These are phyloP conservation scores for Drosera spatulata DNA, from an alignment of 179 eudicot genomes.

Conservation along the genomic window DNA sequence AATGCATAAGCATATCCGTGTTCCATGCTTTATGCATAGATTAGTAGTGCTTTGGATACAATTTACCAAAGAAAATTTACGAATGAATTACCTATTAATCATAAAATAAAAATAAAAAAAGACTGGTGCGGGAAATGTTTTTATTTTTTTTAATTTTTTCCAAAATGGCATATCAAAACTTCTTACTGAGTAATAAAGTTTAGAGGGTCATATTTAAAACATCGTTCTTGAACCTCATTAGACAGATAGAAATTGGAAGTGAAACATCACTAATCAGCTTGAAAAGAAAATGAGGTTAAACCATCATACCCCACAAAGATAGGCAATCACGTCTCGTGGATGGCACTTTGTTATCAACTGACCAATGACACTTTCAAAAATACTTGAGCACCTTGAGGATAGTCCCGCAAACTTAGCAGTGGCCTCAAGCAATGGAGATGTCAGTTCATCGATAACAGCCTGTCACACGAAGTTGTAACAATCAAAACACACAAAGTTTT, in stretches of 20 bases:
- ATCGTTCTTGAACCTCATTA: not conserved
- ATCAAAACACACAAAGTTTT: not conserved
- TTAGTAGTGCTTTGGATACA: no score
- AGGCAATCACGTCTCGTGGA: constrained; percentile 78
- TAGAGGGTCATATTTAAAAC: no score
- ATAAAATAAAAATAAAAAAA: no score
- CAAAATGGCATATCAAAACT: no score
- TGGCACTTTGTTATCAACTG: constrained; percentile 39
- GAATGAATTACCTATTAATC: no score
- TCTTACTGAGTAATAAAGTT: no score
- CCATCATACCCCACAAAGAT: constrained; percentile 58
- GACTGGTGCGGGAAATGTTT: no score
- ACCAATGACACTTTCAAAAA: constrained; percentile 40
- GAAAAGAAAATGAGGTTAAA: not conserved
- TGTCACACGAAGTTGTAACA: constrained; percentile 9
- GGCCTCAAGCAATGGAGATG: constrained; percentile 77
- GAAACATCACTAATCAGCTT: not conserved
- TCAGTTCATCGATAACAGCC: constrained; percentile 67
- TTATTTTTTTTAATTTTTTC: no score
- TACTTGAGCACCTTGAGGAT: constrained; percentile 48
- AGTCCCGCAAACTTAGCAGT: constrained; percentile 55
- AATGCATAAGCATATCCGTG: no score
- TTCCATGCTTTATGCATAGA: no score
- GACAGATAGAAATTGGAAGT: not conserved
- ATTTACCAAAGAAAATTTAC: no score